Base-by-base conservation (phyloP, 306 rosid species). In the Comarum palustre region DNA sequence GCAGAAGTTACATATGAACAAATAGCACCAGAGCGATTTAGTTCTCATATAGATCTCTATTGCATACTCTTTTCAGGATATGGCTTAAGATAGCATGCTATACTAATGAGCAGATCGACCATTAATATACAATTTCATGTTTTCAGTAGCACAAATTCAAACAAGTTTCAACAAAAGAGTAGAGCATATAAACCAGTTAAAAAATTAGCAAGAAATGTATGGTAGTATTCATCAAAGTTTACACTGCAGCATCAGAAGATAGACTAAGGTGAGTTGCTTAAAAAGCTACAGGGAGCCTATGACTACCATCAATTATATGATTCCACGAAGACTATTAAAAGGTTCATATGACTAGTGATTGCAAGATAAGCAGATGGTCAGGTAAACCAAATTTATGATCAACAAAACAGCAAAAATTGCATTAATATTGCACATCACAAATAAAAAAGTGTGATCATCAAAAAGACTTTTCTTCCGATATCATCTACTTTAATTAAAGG, bases 1-100 rank as follows among this genome's bases (percentile, higher is more conserved):
- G 73, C 50, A 84, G 43, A 78, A 81, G 67, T 70, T 39, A 19
- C 45, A 74, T 61, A 66, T 52, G 20, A 65, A 32, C 32, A 68
- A 42, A 19, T n/a, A 39, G 25, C 60, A 78, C 55, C 75, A 52
- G 72, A 42, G 24, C 4, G 5, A 72, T 22, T 38, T 20, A 20
- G 24, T 52, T 42, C 51, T 8, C 36, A 34, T 20, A 69, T 62
- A 70, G 15, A 51, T 52, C 13, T 31, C 31, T 4, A 8, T 20
- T 20, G 27, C 58, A n/a, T 3, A 52, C 59, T 52, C 14, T 20
- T 51, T 20, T 20, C 59, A 52, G 59, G 59, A 52, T 52, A 52
- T 51, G 27, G 13, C 58, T 8, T n/a, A 24, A 48, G 24, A 27
- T 31, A 68, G n/a, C 43, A 31, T 11, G 10, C 43, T 47, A 31